A percentile compares a stretch with the other conserved stretches of the same genome.
phyloP scores from a whole-genome alignment of 768 basidiomycete species.

The Suillus variegatus region DNA sequence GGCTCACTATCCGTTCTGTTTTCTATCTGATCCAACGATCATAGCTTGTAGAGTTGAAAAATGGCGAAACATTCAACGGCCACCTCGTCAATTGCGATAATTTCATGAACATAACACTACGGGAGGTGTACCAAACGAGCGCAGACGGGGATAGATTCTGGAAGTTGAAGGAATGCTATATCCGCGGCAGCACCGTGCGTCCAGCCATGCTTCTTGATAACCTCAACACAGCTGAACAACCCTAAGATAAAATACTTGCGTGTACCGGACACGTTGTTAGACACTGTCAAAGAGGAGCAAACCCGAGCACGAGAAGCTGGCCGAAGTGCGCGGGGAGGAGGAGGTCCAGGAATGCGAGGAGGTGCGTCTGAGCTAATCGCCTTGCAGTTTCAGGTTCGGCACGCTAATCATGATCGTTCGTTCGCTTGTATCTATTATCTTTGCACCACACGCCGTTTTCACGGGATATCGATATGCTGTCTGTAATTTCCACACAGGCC shows the following conservation, averaged over 20 bases:
- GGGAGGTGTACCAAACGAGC: constrained; percentile 97
- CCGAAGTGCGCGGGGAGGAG: constrained; percentile 51
- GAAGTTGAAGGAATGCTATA: constrained; percentile 98
- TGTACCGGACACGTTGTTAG: constrained; percentile 86
- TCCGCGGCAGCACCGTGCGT: constrained; percentile 91
- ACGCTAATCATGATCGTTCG: background rate
- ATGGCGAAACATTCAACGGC: constrained; percentile 97
- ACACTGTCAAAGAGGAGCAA: constrained; percentile 94
- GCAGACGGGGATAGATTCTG: constrained; percentile 94
- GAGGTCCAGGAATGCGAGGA: constrained; percentile 50
- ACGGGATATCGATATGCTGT: background rate
- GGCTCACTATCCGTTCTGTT: background rate
- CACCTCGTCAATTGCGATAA: constrained; percentile 99
- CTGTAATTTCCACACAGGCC: constrained; percentile 26
- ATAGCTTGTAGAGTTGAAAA: constrained; percentile 38
- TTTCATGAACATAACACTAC: constrained; percentile 98
- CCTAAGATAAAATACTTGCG: constrained; percentile 94
- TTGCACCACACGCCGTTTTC: constrained; percentile 6
- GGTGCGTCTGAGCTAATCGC: constrained; percentile 34
- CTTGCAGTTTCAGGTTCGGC: background rate
- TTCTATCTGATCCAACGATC: constrained; percentile 3
- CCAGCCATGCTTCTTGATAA: background rate
- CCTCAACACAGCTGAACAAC: background rate
- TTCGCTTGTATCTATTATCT: background rate
- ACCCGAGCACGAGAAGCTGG: constrained; percentile 79